Evolutionary conservation across 306 rosid genomes (phyloP).

Genomic region (Calophaca sinica): DNA sequence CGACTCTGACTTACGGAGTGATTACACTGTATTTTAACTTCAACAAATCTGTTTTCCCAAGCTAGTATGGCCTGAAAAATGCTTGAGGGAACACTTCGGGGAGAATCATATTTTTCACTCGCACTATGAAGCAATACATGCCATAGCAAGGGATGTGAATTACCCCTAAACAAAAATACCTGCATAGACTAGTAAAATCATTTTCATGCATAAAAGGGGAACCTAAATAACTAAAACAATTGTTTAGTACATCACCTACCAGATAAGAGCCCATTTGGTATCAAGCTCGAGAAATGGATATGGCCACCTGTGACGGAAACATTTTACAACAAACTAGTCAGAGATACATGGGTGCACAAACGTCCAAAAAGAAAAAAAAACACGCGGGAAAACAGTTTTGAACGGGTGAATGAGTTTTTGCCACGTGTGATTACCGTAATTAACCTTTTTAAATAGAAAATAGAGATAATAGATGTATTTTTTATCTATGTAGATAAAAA

Average conservation of each 20-base stretch:
- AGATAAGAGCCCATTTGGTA: slow-evolving; percentile 73
- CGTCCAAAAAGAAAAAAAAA: too few species aligned
- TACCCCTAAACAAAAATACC: slow-evolving; percentile 72
- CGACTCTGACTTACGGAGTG: too few species aligned
- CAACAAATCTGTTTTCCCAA: too few species aligned
- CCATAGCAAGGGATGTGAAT: slow-evolving; percentile 79
- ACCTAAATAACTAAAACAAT: too few species aligned
- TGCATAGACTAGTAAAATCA: slow-evolving; percentile 23
- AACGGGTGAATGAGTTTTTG: too few species aligned
- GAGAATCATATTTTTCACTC: slow-evolving; percentile 59
- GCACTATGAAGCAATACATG: slow-evolving; percentile 59
- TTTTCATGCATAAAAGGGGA: not conserved
- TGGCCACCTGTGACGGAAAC: slow-evolving; percentile 55
- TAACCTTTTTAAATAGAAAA: too few species aligned
- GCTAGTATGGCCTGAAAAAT: slow-evolving; percentile 48
- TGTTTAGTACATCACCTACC: slow-evolving; percentile 45
- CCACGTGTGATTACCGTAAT: too few species aligned
- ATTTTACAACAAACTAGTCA: not conserved
- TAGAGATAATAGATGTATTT: too few species aligned
- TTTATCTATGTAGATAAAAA: too few species aligned
- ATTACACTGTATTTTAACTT: too few species aligned
- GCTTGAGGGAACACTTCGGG: slow-evolving; percentile 62
- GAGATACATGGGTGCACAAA: too few species aligned
- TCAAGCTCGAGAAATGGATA: slow-evolving; percentile 83
- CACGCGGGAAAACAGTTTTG: too few species aligned